These are phyloP conservation scores for Rhizopus sp. DNA, from an alignment of 371 early-diverging fungal species.

Conservation along the genomic window DNA sequence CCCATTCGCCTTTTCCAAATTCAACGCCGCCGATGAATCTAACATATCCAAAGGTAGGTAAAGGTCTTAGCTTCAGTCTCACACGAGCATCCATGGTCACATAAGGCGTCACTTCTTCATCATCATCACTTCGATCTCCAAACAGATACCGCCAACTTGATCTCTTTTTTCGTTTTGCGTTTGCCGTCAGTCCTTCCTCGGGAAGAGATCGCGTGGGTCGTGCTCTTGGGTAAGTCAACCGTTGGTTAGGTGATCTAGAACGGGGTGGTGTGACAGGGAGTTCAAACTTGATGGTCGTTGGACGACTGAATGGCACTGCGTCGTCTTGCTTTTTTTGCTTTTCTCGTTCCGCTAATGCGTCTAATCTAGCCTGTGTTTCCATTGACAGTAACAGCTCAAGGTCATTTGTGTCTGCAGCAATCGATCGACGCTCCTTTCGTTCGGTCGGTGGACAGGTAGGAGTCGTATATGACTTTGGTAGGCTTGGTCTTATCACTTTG, in stretches of 20 bases:
- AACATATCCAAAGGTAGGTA: constrained; percentile 35
- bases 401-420: constrained; percentile 12
- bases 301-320: constrained; percentile 14
- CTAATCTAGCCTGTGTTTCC: constrained; percentile 31
- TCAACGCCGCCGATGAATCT: constrained; percentile 32
- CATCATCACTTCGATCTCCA: constrained; percentile 19
- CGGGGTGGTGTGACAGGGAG: constrained; percentile 30
- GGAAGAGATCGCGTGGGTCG: constrained; percentile 22
- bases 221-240: constrained; percentile 23
- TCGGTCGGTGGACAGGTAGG: no score
- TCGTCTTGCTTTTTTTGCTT: constrained; percentile 6
- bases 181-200: constrained; percentile 23
- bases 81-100: constrained; percentile 26
- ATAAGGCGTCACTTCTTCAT: constrained; percentile 16
- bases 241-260: constrained; percentile 23
- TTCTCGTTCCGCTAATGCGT: constrained; percentile 19
- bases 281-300: constrained; percentile 31
- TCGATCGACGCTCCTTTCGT: background rate
- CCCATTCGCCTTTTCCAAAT: constrained; percentile 39
- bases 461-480: no score
- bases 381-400: constrained; percentile 21
- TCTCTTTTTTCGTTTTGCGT: constrained; percentile 16
- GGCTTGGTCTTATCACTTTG: no score
- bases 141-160: constrained; percentile 21
- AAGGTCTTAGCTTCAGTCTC: constrained; percentile 22